Conservation (phyloP, 768 basidiomycete species). For the Boletus huronensis region DNA sequence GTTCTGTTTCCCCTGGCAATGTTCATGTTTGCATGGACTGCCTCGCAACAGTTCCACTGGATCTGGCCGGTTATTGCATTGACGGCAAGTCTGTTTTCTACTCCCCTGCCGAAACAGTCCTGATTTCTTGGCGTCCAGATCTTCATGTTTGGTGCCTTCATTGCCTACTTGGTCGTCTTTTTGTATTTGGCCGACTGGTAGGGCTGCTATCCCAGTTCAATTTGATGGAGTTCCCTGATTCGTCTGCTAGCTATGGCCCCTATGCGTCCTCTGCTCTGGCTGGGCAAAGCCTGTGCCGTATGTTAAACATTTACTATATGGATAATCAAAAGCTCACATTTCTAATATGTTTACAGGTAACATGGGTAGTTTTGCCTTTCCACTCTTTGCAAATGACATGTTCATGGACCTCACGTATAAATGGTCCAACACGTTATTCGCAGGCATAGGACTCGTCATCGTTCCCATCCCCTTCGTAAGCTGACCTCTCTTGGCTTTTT, state of each 20-base stretch:
- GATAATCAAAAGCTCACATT: not conserved
- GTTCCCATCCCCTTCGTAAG: constrained; percentile 57
- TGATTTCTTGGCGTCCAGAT: constrained; percentile 29
- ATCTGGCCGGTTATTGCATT: constrained; percentile 36
- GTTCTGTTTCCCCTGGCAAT: constrained; percentile 52
- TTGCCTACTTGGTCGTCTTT: constrained; percentile 54
- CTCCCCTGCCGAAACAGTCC: not conserved
- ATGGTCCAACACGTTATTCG: constrained; percentile 58
- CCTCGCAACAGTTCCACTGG: constrained; percentile 54
- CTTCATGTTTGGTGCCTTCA: constrained; percentile 48
- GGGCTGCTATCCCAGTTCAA: constrained; percentile 3
- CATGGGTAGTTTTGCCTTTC: constrained; percentile 49
- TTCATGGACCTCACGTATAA: constrained; percentile 51
- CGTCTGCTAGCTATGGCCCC: constrained; percentile 41
- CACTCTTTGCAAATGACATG: constrained; percentile 60
- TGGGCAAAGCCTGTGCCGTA: constrained; percentile 57
- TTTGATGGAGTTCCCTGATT: not conserved
- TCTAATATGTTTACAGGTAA: constrained; percentile 37
- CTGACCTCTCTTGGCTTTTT: not conserved
- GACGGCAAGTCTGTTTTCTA: not conserved
- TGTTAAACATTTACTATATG: constrained; percentile 14
- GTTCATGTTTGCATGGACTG: constrained; percentile 72
- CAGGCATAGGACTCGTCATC: constrained; percentile 47
- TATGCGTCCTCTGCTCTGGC: constrained; percentile 68
- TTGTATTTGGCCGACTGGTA: constrained; percentile 61